Base-by-base conservation (phyloP, 495 filamentous ascomycete species). In the Diplogelasinospora grovesii region DNA sequence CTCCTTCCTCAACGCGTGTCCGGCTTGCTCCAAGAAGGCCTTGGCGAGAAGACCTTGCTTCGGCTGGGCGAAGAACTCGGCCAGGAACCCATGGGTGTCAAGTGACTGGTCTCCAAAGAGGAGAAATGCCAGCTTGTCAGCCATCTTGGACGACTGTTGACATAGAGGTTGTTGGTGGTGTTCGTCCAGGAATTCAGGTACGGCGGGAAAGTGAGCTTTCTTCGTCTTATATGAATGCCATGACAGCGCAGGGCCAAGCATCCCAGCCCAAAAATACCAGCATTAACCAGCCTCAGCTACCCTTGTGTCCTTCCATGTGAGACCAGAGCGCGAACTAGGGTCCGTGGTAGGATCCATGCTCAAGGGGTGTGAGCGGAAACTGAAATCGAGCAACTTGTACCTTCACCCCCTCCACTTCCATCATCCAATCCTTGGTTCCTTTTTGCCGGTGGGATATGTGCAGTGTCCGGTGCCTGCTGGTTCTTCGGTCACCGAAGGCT, bases 51-150 rank as follows among this genome's bases (percentile, higher is more conserved):
- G 65, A 53, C 85, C 79, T 45, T 78, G 77, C 50, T 80, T 81
- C 36, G 71, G 69, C 43, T 78, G 70, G 46, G 58, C 63, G 46
- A 54, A 81, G 50, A 60, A 84, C 46, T 67, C 70, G 67, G 68
- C 73, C 47, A 89, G 66, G 36, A 83, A 78, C 32, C 70, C 67
- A 48, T 82, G 78, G 38, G 81, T 80, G 54, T 85, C 79, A 49
- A 79, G 70, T 20, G 83, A 86, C 68, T 88, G 83, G 60, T 92
- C 85, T 66, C 85, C 86, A 58, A 89, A 87, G 51, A 84, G 64
- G 53, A 71, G 61, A 52, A 67, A 71, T 24, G 61, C 63, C 54
- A 68, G 55, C 53, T 61, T 55, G 54, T 63, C 54, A 52, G 56
- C 63, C 64, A 67, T 71, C 33, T 44, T 64, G 51, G 22, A 40